Evolutionary conservation across 208 protist species (phyloP), one percentile per base, ranked within the genome.

Genomic region (Borovskyia barvae): DNA sequence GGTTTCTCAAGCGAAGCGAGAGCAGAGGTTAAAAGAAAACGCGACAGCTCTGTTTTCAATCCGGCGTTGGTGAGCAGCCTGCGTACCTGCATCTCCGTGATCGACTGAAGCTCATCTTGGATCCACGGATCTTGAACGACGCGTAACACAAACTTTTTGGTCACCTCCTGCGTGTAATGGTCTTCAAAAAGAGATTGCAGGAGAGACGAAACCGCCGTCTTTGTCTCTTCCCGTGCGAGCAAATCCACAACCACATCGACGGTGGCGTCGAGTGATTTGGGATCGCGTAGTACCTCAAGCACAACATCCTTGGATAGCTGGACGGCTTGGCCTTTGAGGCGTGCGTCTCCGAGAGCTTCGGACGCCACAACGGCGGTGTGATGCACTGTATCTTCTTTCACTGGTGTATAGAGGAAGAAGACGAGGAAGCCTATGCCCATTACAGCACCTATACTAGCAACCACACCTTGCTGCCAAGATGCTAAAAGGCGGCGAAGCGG

Each of bases 91-190:
- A 92, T 82, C 47, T 85, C 87, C 8, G 84, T 85, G 43, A 95
- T 89, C 5, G 55, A 40, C 19, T 90, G 82, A 24, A 95, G 47
- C 49, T 95, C 84, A 26, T 93, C 90, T 43, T 86, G 72, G 37
- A 93, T 85, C 86, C 86, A 95, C 12, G 82, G 81, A 48, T 93
- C 87, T 17, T 80, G 77, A 36, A 95, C 62, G 9, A 91, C 87
- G 36, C 57, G 80, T 22, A 95, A 49, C 6, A 96, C 85, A 63
- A 96, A 96, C 68, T 94, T 93, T 57, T 94, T 96, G 5, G 85
- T 93, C 36, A 94, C 77, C 69, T 93, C 90, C 61, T 92, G 87
- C 2, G 87, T 96, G 72, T 94, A 94, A 70, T 91, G 85, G 64
- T 96, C 90, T 59, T 92, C 90, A 47, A 94, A 96, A 26, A 96